A percentile compares a stretch with the other conserved stretches of the same genome.
phyloP scores from a whole-genome alignment of 2,329 filamentous ascomycete species.

The Ramularia collo-cygni region DNA sequence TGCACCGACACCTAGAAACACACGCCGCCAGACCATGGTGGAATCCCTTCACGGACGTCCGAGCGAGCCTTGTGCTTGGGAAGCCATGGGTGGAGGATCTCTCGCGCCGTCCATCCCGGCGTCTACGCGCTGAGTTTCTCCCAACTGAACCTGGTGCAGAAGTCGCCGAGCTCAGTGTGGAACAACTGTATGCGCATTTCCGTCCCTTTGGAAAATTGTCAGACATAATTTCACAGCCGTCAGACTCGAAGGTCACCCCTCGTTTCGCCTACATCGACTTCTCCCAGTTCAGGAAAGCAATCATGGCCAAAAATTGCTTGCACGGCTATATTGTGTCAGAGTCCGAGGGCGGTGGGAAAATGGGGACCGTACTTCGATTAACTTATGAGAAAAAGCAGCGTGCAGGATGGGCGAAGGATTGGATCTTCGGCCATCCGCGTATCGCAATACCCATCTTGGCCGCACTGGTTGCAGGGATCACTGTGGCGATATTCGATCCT shows the following conservation, averaged over 20 bases:
- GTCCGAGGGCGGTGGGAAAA: conserved; percentile 62
- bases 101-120: conserved; percentile 68
- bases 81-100: conserved; percentile 93
- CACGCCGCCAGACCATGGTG: conserved; percentile 82
- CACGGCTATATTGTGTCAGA: conserved; percentile 73
- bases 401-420: conserved; percentile 74
- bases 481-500: conserved; percentile 86
- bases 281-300: conserved; percentile 62
- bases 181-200: conserved; percentile 80
- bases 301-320: conserved; percentile 87
- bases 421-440: conserved; percentile 76
- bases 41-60: conserved; percentile 68
- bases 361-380: conserved; percentile 69
- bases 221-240: conserved; percentile 74
- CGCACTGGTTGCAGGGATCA: conserved; percentile 72
- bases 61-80: conserved; percentile 68
- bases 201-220: conserved; percentile 83
- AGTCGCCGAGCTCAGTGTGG: conserved; percentile 74
- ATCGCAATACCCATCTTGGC: conserved; percentile 80
- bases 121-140: conserved; percentile 78
- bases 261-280: conserved; percentile 78
- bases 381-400: conserved; percentile 78
- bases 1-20: conserved; percentile 59
- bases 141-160: conserved; percentile 63
- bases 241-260: conserved; percentile 78